Evolutionary conservation across 192 early-diverging fungal species (phyloP), one percentile per base, ranked within the genome.

Genomic region (Coemansia sp.): DNA sequence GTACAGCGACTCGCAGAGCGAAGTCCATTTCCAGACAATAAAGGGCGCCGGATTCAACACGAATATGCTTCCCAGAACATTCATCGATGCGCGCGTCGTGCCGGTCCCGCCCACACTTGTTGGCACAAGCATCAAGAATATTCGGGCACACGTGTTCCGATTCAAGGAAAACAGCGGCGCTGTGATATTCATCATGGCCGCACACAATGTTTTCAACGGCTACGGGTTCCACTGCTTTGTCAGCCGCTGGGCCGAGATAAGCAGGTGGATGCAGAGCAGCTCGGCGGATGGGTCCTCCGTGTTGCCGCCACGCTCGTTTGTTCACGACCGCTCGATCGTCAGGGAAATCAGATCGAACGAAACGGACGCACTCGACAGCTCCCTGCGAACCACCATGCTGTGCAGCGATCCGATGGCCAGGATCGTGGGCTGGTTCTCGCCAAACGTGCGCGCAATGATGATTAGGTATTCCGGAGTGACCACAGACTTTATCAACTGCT

Each of bases 211-310:
- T 12, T 59, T 59, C 39, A 41, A 59, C 39, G 57, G 57, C 57
- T 40, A 18, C 16, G 32, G 57, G 4, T 40, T 37, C 39, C 32
- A 40, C 16, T 59, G 39, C 57, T 59, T 59, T 8, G 32, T 59
- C 32, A 8, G 19, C 8, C 39, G 57, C 5, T 59, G 57, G 57
- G 57, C 57, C 13, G 57, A 59, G n/a, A 59, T 39, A 59, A 39
- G 16, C 65, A 46, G 10, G 7, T 67, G 60, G 49, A 54, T 72
- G 59, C 61, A 66, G 10, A 45, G 39, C 37, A 36, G 36, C 46
- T n/a, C 57, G 6, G 37, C 1, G 13, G 16, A 52, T 22, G 51
- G 7, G 1, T 8, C 13, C 16, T 26, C 39, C 16, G 32, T 41
- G 36, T 37, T 59, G 11, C 37, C 57, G 4, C 6, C 36, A 2